Evolutionary conservation across 2,329 filamentous ascomycete genomes (phyloP), one percentile per base, ranked within the genome.

Genomic region (Stromatinia cepivora): DNA sequence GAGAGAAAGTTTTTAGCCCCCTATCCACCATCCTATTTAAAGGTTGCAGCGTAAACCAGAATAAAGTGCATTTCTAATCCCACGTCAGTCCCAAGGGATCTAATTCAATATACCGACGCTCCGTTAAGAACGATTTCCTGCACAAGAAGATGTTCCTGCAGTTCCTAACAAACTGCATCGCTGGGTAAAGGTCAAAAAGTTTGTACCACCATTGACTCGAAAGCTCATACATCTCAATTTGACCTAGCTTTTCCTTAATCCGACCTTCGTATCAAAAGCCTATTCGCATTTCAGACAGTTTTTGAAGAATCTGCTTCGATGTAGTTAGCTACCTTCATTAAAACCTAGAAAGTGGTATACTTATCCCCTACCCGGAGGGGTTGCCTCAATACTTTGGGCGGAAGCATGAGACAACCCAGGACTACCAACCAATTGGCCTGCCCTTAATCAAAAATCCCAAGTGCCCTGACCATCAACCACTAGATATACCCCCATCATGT

Each of bases 41-140:
- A 77, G 75, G 72, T 69, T 74, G 74, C 73, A 73, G 74, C 72
- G 5, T n/a, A 66, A 54, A 70, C 75, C 71, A 73, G 75, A 76
- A 78, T 74, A 75, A 78, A 72, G 74, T 74, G 77, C 76, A 15
- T 36, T 74, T 78, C 77, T 73, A 75, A 73, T 70, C 78, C 73
- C 74, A 77, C 74, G 74, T 34, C 67, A 71, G 45, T 3, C 63
- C n/a, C 1, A 13, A n/a, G 28, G 20, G 22, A 61, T 22, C 20
- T 15, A 42, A 20, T 48, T 69, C 65, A 74, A 76, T 78, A 73
- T 92, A 78, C 90, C 90, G 92, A 90, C 88, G 90, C 87, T 92
- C 90, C 90, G 90, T 92, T 92, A 90, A 90, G 88, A 84, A 82
- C 84, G 85, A 84, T 81, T 84, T 87, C 86, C 87, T 90, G 84